Base-by-base conservation (phyloP, 805 yeast genomes). In the Saccharomycopsis lassenensis region DNA sequence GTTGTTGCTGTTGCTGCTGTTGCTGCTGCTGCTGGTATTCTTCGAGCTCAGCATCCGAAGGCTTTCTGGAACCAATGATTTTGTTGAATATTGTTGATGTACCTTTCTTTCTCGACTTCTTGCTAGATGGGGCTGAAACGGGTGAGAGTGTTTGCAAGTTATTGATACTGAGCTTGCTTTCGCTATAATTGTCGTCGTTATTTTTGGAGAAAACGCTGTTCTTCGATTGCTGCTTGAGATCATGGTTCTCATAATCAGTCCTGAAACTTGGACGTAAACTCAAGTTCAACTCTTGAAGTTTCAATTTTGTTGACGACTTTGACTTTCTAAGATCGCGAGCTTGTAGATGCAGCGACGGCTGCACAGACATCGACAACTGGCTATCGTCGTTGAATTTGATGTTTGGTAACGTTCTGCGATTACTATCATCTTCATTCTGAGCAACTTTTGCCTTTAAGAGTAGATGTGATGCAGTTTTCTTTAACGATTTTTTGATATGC, bases 381-480 rank as follows among this genome's bases (percentile, higher is more conserved):
- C 5, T 3, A 22, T 29, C 5, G 26, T 17, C n/a, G 11, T 20
- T 23, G 35, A 23, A 11, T n/a, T 6, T 31, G 7, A 19, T 12
- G 33, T 10, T 7, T 12, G 8, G 11, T 16, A 8, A 12, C 12
- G 31, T 12, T 7, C 12, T 10, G 29, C 29, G 33, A 7, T 19
- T 11, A 20, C n/a, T 24, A 15, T 24, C 35, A 11, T 12, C 35
- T 6, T 14, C 7, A n/a, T 36, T 27, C 16, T 32, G 35, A 21
- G 34, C 34, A 18, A 11, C n/a, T n/a, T 18, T 18, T 11, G 30
- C 16, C 8, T 38, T 22, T n/a, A 40, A 19, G 22, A 42, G 39
- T 17, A 42, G 25, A 27, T 36, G 43, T 8, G 43, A 39, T 2
- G 46, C 46, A 11, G 43, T 42, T 16, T 36, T 39, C 31, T 30